A percentile compares a stretch with the other conserved stretches of the same genome.
Conservation (phyloP, 352 stramenopile genomes). For the Phytophthora uliginosa region DNA sequence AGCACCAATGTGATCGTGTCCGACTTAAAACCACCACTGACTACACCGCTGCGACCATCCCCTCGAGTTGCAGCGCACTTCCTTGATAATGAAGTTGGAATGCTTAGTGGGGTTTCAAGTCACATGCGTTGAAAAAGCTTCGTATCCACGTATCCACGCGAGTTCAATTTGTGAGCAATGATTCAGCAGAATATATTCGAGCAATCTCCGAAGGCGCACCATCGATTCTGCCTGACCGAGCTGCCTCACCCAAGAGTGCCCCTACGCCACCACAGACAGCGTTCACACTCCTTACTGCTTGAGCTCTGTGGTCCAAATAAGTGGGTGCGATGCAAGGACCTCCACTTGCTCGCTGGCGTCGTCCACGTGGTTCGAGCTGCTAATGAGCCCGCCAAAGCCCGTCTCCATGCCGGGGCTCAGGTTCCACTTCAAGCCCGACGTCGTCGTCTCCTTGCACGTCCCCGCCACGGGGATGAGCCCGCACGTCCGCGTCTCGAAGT, state of each 20-base stretch:
- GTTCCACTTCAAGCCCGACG: conserved; percentile 93
- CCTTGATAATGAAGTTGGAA: background rate
- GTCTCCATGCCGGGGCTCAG: conserved; percentile 66
- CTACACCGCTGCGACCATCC: background rate
- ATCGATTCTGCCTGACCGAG: background rate
- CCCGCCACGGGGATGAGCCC: conserved; percentile 94
- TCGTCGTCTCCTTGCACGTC: conserved; percentile 83
- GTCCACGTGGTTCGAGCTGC: conserved; percentile 86
- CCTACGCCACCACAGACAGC: too few species aligned
- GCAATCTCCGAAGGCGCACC: too few species aligned
- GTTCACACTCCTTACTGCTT: conserved; percentile 16
- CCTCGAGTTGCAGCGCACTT: background rate
- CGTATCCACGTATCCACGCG: background rate
- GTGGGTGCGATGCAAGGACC: conserved; percentile 76
- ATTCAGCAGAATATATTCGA: background rate
- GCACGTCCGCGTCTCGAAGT: conserved; percentile 94
- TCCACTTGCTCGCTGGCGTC: conserved; percentile 55
- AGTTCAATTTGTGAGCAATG: background rate
- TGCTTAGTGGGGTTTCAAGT: background rate
- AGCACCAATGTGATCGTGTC: background rate
- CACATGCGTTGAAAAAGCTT: background rate
- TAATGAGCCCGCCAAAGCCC: conserved; percentile 85
- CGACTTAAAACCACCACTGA: background rate
- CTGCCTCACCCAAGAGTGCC: background rate
- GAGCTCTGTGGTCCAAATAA: conserved; percentile 94